Base-by-base conservation (phyloP, 352 stramenopile genomes). In the Phytophthora foliorum region DNA sequence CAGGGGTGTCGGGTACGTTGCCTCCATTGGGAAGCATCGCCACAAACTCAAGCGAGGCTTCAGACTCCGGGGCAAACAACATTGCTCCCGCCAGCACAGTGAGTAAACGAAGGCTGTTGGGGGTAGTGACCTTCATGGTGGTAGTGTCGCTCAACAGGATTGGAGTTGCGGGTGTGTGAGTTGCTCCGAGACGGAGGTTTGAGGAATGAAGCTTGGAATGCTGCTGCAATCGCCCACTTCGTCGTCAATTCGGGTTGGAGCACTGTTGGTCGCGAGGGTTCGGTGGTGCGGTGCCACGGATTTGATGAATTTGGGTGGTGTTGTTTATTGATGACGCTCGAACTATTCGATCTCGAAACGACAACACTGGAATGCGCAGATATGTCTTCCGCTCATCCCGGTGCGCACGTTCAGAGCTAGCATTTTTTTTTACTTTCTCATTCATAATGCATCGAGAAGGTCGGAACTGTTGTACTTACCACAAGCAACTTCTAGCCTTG, bases 41-140 rank as follows among this genome's bases (percentile, higher is more conserved):
- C 34, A 66, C 58, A 31, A 66, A 66, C 36, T 66, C 50, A 16
- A 53, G 32, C 9, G 58, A 67, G 29, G 58, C 58, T 22, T 67
- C 48, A 14, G 36, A 38, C 19, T 19, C 17, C 9, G 36, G 36
- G 3, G 38, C 39, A 52, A 61, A 31, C 6, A 61, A 3, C 39
- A 17, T 21, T 22, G 24, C 3, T 29, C 38, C 53, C 5, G 54
- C 39, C 25, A 52, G 11, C 1, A n/a, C n/a, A 32, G 54, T 22
- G 54, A 61, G 39, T 9, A 61, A 41, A 24, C 38, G n/a, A 25
- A 61, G 54, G 13, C 16, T 29, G 19, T 24, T 34, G 10, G 51
- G 51, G 36, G 52, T 58, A 14, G 36, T 39, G n/a, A 49, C 38
- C 27, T 61, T 61, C 54, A 61, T 61, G 38, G 24, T 39, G 24